Conservation (phyloP, 805 yeast species). For the Sugiyamaella smithiae region DNA sequence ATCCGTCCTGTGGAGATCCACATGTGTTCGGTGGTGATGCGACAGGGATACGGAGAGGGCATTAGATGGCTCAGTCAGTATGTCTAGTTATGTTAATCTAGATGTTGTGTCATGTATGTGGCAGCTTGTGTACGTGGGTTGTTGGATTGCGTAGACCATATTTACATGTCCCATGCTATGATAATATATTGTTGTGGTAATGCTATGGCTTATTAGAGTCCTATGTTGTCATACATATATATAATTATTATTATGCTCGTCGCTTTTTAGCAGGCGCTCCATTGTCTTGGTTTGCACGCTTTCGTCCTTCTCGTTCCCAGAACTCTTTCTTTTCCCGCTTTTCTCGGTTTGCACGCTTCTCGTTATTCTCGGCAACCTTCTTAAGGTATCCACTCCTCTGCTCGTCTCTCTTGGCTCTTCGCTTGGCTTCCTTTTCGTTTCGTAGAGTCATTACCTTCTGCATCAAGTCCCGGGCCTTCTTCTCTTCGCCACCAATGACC, state of each 20-base stretch:
- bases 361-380: slow-evolving; percentile 72
- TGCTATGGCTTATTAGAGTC: neutral
- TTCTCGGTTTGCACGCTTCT: slow-evolving; percentile 66
- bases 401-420: slow-evolving; percentile 66
- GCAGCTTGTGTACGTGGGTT: too few relatives aligned
- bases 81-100: slow-evolving; percentile 47
- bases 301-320: slow-evolving; percentile 4
- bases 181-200: too few relatives aligned
- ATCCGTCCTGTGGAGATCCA: slow-evolving; percentile 92
- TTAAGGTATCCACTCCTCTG: slow-evolving; percentile 73
- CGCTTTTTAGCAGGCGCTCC: neutral
- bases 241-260: neutral
- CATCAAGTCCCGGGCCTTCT: slow-evolving; percentile 85
- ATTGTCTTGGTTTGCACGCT: neutral
- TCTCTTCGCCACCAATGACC: slow-evolving; percentile 86
- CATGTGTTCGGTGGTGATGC: slow-evolving; percentile 98
- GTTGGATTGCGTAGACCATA: too few relatives aligned
- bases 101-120: slow-evolving; percentile 6
- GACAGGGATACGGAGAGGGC: slow-evolving; percentile 98
- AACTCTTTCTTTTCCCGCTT: slow-evolving; percentile 82
- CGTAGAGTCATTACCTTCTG: slow-evolving; percentile 82
- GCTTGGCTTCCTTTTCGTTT: slow-evolving; percentile 80
- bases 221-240: neutral
- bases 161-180: too few relatives aligned
- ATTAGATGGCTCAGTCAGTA: slow-evolving; percentile 98